phyloP scores from a whole-genome alignment of 2,329 filamentous ascomycete species.

The Aspergillus felis region DNA sequence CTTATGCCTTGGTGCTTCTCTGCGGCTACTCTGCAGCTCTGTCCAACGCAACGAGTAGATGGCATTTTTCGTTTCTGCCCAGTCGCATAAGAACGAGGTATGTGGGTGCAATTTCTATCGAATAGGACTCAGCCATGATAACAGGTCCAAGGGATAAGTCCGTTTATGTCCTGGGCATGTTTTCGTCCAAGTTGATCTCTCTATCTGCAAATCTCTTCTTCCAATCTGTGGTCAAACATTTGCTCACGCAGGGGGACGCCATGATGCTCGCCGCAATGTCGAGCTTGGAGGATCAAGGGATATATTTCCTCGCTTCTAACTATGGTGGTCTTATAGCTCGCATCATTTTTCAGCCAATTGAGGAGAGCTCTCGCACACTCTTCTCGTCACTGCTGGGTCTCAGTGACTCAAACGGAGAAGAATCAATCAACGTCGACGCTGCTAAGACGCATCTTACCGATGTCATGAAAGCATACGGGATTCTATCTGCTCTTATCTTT shows the following conservation, averaged over 20 bases:
- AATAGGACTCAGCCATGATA: constrained; percentile 7
- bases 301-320: constrained; percentile 90
- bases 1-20: constrained; percentile 67
- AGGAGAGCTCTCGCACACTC: constrained; percentile 86
- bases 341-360: constrained; percentile 88
- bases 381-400: constrained; percentile 74
- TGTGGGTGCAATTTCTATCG: constrained; percentile 6
- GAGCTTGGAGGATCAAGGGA: constrained; percentile 74
- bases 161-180: constrained; percentile 55
- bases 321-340: constrained; percentile 87
- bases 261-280: constrained; percentile 78
- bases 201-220: constrained; percentile 79
- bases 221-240: constrained; percentile 85
- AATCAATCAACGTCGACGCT: constrained; percentile 16
- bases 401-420: constrained; percentile 13
- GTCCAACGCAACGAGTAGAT: constrained; percentile 50
- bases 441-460: constrained; percentile 31
- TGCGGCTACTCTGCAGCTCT: constrained; percentile 65
- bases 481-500: constrained; percentile 67
- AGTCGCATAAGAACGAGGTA: constrained; percentile 43
- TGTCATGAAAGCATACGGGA: constrained; percentile 68
- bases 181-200: constrained; percentile 66
- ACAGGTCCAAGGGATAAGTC: constrained; percentile 22
- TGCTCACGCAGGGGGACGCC: constrained; percentile 91
- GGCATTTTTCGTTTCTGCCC: constrained; percentile 67